Evolutionary conservation across 495 filamentous ascomycete genomes (phyloP), one percentile per base, ranked within the genome.

Genomic region (Penicillium chermesinum): DNA sequence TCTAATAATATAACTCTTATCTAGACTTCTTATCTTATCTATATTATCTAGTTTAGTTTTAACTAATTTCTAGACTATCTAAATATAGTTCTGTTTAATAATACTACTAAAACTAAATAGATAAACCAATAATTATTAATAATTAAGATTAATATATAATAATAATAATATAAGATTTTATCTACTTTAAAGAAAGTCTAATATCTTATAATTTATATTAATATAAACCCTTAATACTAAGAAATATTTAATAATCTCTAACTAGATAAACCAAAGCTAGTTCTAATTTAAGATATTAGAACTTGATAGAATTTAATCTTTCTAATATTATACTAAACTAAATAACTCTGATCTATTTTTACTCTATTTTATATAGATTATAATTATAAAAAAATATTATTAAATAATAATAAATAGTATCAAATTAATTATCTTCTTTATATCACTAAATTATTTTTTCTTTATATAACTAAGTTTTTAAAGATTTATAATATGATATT

Each of bases 381-480:
- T 39, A 30, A 39, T 9, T 33, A 50, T 13, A n/a, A 15, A 18
- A 8, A 60, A 6, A 32, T 58, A 6, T 10, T 22, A 12, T 17
- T 58, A 3, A 46, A 33, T 14, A 0, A 35, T 3, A 45, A 60
- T n/a, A 48, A 61, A 44, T 63, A 30, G 52, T 25, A 44, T 0
- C 44, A 63, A 34, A 17, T 64, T n/a, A n/a, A n/a, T n/a, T n/a
- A n/a, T n/a, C n/a, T n/a, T n/a, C n/a, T n/a, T n/a, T n/a, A n/a
- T n/a, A 46, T n/a, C n/a, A n/a, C n/a, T n/a, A n/a, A 44, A 61
- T 16, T 64, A 64, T 49, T 41, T n/a, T n/a, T 55, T 8, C 53
- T 55, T 14, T 60, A 35, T 13, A 60, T 38, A 0, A 50, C 27
- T 0, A 0, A 9, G 9, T 27, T 62, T 5, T 58, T 18, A 37